Base-by-base conservation (phyloP, 1,139 yeast species). In the Saccharomycopsis hybrid region DNA sequence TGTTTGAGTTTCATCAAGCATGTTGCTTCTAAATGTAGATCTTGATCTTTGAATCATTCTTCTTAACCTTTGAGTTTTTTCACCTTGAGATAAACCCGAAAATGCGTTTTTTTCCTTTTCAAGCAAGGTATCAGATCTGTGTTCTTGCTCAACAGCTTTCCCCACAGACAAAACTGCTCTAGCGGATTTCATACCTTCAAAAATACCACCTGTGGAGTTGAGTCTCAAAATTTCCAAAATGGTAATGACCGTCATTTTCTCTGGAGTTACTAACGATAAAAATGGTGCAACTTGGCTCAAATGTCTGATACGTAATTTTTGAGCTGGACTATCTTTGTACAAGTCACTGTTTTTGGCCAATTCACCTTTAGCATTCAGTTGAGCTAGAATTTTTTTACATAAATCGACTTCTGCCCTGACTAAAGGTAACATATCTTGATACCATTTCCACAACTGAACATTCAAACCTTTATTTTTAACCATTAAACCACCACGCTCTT, bases 171-270 rank as follows among this genome's bases (percentile, higher is more conserved):
- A 70, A 27, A 89, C 86, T 0, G 95, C 90, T 57, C 88, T 75
- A 0, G 95, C 88, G 0, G 92, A 83, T 60, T 90, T 76, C 80
- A 89, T 82, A 40, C 96, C 96, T 57, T 84, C 88, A n/a, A 75
- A 71, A 35, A 82, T 75, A 47, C 92, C 94, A 41, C 89, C 85
- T 2, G 89, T 80, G 3, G 90, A 78, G 55, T 82, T 79, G 52
- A 85, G 67, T 58, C 85, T 85, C 58, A 92, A 68, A 36, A 89
- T 62, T 64, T 92, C 97, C 60, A 92, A 69, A 59, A 92, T 85
- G 0, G 96, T 79, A 47, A 89, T 81, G 1, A 89, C 90, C 36
- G 90, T 81, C 72, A 89, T 74, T 60, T 87, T 87, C 54, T 86
- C 89, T 0, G 96, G 83, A 24, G 80, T 76, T 11, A 92, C 77